Evolutionary conservation across 2,329 filamentous ascomycete species (phyloP).

Genomic region (Neoscytalidium dimidiatum): DNA sequence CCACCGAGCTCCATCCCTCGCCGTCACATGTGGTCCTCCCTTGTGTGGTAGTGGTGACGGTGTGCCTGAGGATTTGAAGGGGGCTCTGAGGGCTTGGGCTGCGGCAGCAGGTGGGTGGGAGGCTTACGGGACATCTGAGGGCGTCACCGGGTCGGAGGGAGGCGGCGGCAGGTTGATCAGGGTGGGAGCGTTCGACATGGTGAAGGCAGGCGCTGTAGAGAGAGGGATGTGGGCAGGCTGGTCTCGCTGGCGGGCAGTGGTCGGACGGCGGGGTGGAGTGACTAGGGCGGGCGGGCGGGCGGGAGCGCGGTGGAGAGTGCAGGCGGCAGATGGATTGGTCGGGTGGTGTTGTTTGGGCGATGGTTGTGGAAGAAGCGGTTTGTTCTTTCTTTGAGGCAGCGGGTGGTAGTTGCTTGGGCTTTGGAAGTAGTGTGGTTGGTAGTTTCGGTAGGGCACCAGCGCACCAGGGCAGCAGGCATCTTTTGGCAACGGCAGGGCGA

Average conservation of each 20-base stretch:
- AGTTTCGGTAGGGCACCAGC: conserved; percentile 10
- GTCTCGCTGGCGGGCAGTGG: neutral
- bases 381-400: conserved; percentile 4
- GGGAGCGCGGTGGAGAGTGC: neutral
- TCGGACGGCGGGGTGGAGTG: conserved; percentile 8
- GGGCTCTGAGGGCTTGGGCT: neutral
- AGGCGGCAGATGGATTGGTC: neutral
- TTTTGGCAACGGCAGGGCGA: neutral
- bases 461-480: neutral
- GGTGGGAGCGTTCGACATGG: conserved; percentile 57
- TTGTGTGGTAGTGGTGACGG: conserved; percentile 18
- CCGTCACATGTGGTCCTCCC: conserved; percentile 21
- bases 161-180: conserved; percentile 83
- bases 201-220: conserved; percentile 13
- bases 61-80: neutral
- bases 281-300: neutral
- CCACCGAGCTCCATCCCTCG: neutral
- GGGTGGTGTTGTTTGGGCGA: neutral
- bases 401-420: neutral
- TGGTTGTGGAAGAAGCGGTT: neutral
- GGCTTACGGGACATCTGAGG: conserved; percentile 83
- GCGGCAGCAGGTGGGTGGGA: neutral
- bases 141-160: conserved; percentile 79
- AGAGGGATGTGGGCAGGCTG: neutral
- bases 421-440: neutral